Evolutionary conservation across 148 eudicot genomes (phyloP).

Genomic region (Diospyros kaki): DNA sequence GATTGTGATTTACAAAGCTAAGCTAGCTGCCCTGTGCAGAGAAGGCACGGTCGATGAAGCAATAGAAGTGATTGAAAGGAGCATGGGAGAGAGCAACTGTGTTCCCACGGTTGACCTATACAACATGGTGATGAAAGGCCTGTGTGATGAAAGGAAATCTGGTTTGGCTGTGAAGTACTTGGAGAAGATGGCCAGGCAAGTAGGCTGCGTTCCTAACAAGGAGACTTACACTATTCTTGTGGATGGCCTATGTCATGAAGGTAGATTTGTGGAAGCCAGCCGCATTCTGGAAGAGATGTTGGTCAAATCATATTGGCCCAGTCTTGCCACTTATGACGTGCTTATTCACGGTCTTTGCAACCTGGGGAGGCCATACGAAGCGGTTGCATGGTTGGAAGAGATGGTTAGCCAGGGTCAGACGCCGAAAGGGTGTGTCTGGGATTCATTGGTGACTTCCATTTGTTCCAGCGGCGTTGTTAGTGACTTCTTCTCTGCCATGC

Average conservation of each 20-base stretch:
- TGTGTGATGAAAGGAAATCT: constrained; percentile 45
- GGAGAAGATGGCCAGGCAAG: constrained; percentile 61
- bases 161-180: constrained; percentile 46
- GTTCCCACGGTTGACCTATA: constrained; percentile 57
- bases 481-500: constrained; percentile 15
- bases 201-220: constrained; percentile 55
- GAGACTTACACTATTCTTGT: constrained; percentile 55
- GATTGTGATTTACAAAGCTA: constrained; percentile 52
- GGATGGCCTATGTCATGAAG: constrained; percentile 61
- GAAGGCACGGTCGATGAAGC: constrained; percentile 62
- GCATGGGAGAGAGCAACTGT: constrained; percentile 61
- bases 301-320: constrained; percentile 53
- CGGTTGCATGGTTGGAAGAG: constrained; percentile 84
- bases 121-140: constrained; percentile 51
- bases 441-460: constrained; percentile 44
- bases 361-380: constrained; percentile 49
- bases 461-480: constrained; percentile 25
- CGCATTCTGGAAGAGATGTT: constrained; percentile 61
- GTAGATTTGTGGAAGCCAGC: constrained; percentile 61
- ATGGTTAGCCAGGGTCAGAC: constrained; percentile 72
- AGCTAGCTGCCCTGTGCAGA: constrained; percentile 53
- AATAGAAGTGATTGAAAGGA: constrained; percentile 48
- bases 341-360: constrained; percentile 71
- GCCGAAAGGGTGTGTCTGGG: constrained; percentile 56
- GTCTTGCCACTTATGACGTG: constrained; percentile 26